Evolutionary conservation across 257 asterid species (phyloP), one percentile per base, ranked within the genome.

Genomic region (Prunella vulgaris): DNA sequence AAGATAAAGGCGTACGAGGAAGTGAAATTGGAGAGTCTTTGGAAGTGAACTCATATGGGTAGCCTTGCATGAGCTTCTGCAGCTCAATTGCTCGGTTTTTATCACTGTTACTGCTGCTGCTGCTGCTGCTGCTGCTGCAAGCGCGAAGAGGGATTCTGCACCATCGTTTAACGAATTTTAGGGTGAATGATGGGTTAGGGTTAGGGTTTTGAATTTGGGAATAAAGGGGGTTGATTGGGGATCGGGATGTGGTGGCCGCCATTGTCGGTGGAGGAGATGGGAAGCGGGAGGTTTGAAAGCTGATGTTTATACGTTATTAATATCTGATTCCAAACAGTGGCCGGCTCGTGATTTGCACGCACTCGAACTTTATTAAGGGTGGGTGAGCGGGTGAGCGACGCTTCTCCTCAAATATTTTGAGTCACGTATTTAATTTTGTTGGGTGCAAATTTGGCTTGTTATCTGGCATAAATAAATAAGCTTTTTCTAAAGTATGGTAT

Each of bases 21-120:
- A 90, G 96, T 22, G 96, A 79, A 51, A 78, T 30, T 13, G 88
- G 84, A 2, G 86, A 85, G 66, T 90, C 91, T 59, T 70, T 88
- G 58, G 92, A 74, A 76, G 66, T 80, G 22, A 81, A 37, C 32
- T 68, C 84, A 14, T 74, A 79, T 7, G 91, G 77, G 49, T 75
- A 61, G 32, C 80, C 95, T 14, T 90, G 90, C 21, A 72, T 54
- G 60, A 78, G 76, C 76, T 85, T 84, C 28, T 82, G 87, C 68
- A 88, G 72, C 62, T 86, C 85, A 65, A 80, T 85, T 51, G 95
- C 89, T 52, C 67, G 77, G 32, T 70, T 61, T 13, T 81, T 77
- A 70, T 84, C 85, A 37, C 64, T 52, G 42, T 40, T 74, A 35
- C 7, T 52, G 59, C 75, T 58, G 15, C 53, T 66, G 66, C 80